A percentile compares a stretch with the other conserved stretches of the same genome.
Evolutionary conservation across 2,329 filamentous ascomycete genomes (phyloP).

Genomic region (Ophiostoma tasmaniense): DNA sequence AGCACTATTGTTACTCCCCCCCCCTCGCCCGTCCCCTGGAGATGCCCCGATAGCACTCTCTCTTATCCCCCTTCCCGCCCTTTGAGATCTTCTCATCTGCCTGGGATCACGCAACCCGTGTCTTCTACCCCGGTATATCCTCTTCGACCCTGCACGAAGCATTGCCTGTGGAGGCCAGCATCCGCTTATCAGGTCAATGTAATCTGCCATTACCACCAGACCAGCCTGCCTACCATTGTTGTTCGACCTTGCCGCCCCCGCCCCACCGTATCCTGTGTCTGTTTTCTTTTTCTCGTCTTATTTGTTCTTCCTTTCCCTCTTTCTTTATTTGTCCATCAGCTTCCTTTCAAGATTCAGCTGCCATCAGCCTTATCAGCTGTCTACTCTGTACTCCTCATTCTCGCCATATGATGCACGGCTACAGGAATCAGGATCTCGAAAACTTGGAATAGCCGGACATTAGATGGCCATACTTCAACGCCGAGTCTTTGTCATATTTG

Average conservation of each 20-base stretch:
- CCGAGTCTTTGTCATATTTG: too few species aligned
- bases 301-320: neutral
- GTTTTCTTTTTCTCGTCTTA: neutral
- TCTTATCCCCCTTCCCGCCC: neutral
- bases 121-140: neutral
- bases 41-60: neutral
- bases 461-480: neutral
- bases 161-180: slow-evolving; percentile 4
- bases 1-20: neutral
- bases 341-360: neutral
- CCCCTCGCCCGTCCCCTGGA: neutral
- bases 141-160: neutral
- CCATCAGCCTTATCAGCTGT: neutral
- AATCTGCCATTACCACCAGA: neutral
- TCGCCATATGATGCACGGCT: neutral
- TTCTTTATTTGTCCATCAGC: neutral
- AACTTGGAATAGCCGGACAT: neutral
- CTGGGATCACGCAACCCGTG: slow-evolving; percentile 5
- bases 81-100: neutral
- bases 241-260: neutral
- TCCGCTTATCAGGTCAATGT: neutral
- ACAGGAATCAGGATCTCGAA: neutral
- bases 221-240: slow-evolving; percentile 4
- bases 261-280: slow-evolving; percentile 4
- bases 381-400: neutral